phyloP scores from a whole-genome alignment of 257 asterid genomes.

The Ballota nigra region DNA sequence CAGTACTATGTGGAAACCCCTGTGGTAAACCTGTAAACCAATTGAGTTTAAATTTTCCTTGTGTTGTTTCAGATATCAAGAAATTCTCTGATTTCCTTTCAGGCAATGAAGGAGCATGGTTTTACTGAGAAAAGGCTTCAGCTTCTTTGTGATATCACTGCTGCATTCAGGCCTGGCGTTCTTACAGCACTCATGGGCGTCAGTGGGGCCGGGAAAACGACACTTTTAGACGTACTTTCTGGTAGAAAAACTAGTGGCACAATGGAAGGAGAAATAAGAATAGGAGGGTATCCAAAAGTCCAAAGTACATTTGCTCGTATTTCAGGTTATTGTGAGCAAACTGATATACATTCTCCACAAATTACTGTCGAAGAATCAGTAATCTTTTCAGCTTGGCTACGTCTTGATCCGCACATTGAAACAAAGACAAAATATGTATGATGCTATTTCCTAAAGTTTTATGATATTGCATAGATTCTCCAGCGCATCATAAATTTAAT shows the following conservation, averaged over 20 bases:
- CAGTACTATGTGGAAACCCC: slow-evolving; percentile 58
- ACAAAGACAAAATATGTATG: slow-evolving; percentile 42
- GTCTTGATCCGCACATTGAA: slow-evolving; percentile 42
- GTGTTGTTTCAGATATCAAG: not conserved
- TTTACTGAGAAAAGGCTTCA: slow-evolving; percentile 36
- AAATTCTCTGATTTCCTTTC: slow-evolving; percentile 9
- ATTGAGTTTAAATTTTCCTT: not conserved
- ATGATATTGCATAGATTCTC: not conserved
- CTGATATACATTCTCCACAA: slow-evolving; percentile 57
- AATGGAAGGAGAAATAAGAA: slow-evolving; percentile 47
- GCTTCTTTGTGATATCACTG: slow-evolving; percentile 44
- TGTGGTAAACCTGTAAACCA: slow-evolving; percentile 27
- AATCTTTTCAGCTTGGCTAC: slow-evolving; percentile 56
- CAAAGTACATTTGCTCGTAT: slow-evolving; percentile 53
- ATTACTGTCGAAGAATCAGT: slow-evolving; percentile 55
- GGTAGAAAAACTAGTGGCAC: slow-evolving; percentile 55
- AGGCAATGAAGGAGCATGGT: slow-evolving; percentile 52
- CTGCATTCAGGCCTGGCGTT: slow-evolving; percentile 50
- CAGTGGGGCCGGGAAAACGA: slow-evolving; percentile 65
- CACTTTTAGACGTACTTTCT: slow-evolving; percentile 58
- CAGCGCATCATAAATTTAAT: not conserved
- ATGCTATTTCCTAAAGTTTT: not conserved
- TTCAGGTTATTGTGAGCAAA: slow-evolving; percentile 56
- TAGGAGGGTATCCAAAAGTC: slow-evolving; percentile 57
- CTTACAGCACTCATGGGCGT: slow-evolving; percentile 68